Evolutionary conservation across 345 rosid species (phyloP).

Genomic region (Barbarea vulgaris): DNA sequence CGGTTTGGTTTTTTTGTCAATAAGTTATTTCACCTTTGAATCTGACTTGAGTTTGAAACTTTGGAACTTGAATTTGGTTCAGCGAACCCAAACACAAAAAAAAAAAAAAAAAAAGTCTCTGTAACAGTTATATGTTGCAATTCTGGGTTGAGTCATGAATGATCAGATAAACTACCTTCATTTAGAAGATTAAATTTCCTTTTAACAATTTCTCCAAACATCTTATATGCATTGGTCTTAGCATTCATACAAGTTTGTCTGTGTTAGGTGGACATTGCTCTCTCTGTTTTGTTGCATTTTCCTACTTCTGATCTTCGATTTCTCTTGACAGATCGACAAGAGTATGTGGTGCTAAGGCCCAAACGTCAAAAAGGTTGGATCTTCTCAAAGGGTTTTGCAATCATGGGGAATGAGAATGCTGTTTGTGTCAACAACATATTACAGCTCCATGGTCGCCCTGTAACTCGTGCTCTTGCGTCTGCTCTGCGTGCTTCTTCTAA

Average conservation of each 20-base stretch:
- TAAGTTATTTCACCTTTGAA: constrained; percentile 4
- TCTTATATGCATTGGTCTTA: constrained; percentile 18
- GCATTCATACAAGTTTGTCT: neutral
- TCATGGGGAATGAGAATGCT: constrained; percentile 61
- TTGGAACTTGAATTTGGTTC: constrained; percentile 14
- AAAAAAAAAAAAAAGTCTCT: neutral
- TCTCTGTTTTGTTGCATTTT: constrained; percentile 5
- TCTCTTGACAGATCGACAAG: constrained; percentile 22
- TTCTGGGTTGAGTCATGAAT: neutral
- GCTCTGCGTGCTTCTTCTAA: constrained; percentile 49
- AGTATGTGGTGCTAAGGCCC: constrained; percentile 13
- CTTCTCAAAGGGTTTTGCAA: constrained; percentile 42
- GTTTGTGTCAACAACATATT: constrained; percentile 37
- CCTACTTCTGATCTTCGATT: constrained; percentile 11
- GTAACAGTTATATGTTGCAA: neutral
- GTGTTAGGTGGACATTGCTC: neutral
- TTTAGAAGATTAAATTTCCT: neutral
- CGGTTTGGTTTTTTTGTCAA: neutral
- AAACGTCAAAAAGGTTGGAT: constrained; percentile 23
- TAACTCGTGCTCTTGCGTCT: constrained; percentile 78
- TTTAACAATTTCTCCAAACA: constrained; percentile 25
- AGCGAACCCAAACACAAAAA: neutral
- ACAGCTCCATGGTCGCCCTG: constrained; percentile 48
- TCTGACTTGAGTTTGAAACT: constrained; percentile 12
- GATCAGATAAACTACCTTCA: neutral